Percentiles rank a stretch among this genome's conserved stretches.
Conservation (phyloP, 108 stramenopile species). For the Cylindrotheca fusiformis region DNA sequence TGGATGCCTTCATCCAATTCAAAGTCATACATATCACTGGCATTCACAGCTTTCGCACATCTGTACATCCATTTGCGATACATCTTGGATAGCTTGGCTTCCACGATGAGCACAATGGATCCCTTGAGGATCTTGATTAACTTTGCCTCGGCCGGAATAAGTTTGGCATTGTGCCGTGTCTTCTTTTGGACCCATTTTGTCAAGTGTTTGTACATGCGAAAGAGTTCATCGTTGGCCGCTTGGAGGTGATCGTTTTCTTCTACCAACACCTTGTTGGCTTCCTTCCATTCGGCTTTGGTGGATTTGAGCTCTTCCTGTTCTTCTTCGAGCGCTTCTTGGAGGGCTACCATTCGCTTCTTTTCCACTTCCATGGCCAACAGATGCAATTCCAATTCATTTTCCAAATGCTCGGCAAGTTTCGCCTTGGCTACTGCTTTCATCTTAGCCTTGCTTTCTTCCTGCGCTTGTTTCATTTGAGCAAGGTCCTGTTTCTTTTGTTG, state of each 20-base stretch:
- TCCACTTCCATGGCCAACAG: not conserved
- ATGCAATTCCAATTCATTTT: not conserved
- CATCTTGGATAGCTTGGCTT: slow-evolving; percentile 4
- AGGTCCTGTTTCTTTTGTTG: not conserved
- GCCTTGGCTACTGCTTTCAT: not conserved
- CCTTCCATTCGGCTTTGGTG: not conserved
- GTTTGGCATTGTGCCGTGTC: not conserved
- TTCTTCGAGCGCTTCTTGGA: not conserved
- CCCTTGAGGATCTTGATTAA: not conserved
- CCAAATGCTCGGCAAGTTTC: not conserved
- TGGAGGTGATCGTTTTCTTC: not conserved
- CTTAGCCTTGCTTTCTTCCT: not conserved
- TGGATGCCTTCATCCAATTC: not conserved
- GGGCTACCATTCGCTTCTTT: not conserved
- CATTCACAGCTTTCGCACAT: not conserved
- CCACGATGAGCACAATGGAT: not conserved
- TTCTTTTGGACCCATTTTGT: not conserved
- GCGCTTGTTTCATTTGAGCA: not conserved
- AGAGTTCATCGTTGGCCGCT: not conserved
- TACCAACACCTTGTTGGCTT: not conserved
- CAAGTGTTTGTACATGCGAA: not conserved
- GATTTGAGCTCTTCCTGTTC: not conserved
- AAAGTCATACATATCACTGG: not conserved
- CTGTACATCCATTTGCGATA: slow-evolving; percentile 7
- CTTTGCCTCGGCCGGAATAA: not conserved